Base-by-base conservation (phyloP, 305 asterid species). In the Fraxinus xanthoxyloides region DNA sequence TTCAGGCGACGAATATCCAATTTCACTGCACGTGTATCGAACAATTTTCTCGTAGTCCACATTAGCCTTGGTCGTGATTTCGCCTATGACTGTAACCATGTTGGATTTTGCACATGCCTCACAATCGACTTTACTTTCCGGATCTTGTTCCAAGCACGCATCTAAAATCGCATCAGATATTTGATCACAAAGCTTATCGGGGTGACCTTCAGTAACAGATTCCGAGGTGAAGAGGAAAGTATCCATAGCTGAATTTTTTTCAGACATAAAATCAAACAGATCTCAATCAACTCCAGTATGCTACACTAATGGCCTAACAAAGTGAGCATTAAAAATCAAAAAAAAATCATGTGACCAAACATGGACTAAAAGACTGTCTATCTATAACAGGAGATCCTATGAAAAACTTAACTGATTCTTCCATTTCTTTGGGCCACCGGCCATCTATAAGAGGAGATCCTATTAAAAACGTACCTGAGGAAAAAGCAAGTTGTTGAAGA, bases 121-220 rank as follows among this genome's bases (percentile, higher is more conserved):
- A 9, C 78, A 73, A 21, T 78, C 87, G 3, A 84, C 87, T 84
- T 77, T 84, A 30, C 87, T 84, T 3, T 84, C 87, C 1, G 84
- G 72, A 43, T 84, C 87, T 72, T 84, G 82, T 31, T 77, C 87
- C 40, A 84, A 73, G n/a, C 87, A 84, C 3, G 85, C 83, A 35
- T 84, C 87, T 34, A 84, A 26, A 32, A 84, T 84, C 3, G 87
- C 85, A 17, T 84, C 87, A 0, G 80, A 81, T 61, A 84, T 78
- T 81, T 84, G 85, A 67, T 84, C 85, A 59, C 87, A 84, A 0
- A 84, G 78, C 85, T 84, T 84, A 84, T 84, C 85, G 0, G 87
- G 78, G 40, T 84, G 87, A 10, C 87, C 87, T 78, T 84, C 87
- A 2, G 77, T 84, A 21, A 84, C 85, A 12, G 87, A 84, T 73